phyloP scores from a whole-genome alignment of 139 green algal species.

The Klebsormidium nitens region DNA sequence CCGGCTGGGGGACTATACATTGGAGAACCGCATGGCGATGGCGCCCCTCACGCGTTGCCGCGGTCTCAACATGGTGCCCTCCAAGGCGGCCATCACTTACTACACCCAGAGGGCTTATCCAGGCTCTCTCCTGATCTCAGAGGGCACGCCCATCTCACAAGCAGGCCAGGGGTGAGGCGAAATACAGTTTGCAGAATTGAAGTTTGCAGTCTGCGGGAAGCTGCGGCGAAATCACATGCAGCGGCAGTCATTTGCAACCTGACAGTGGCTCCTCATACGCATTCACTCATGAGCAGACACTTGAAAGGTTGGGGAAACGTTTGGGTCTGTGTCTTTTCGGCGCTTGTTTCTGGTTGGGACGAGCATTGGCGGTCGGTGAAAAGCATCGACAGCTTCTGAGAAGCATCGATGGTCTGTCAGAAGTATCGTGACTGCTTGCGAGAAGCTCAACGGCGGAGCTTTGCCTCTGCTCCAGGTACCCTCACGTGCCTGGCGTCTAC shows the following conservation, averaged over 20 bases:
- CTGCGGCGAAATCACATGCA: too few species aligned
- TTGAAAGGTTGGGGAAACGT: too few species aligned
- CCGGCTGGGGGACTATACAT: constrained; percentile 44
- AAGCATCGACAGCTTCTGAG: too few species aligned
- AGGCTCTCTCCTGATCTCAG: constrained; percentile 61
- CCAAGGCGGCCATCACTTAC: constrained; percentile 31
- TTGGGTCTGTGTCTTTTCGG: too few species aligned
- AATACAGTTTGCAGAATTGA: not conserved
- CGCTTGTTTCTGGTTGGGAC: too few species aligned
- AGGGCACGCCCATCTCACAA: constrained; percentile 52
- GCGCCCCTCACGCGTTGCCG: constrained; percentile 69
- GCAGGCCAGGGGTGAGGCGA: constrained; percentile 45
- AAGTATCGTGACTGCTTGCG: not conserved
- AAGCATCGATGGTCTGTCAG: too few species aligned
- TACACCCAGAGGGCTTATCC: constrained; percentile 55
- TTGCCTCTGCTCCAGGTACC: constrained; percentile 43
- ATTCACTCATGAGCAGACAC: too few species aligned
- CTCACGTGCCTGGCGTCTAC: constrained; percentile 63
- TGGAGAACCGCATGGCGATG: constrained; percentile 63
- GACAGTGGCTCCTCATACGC: too few species aligned
- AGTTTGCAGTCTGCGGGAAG: not conserved
- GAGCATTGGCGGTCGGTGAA: too few species aligned
- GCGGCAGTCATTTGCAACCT: too few species aligned
- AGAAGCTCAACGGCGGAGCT: too few species aligned
- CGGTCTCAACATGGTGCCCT: constrained; percentile 43